phyloP scores from a whole-genome alignment of 73 alveolate genomes.

The Paramecium tetraurelia region DNA sequence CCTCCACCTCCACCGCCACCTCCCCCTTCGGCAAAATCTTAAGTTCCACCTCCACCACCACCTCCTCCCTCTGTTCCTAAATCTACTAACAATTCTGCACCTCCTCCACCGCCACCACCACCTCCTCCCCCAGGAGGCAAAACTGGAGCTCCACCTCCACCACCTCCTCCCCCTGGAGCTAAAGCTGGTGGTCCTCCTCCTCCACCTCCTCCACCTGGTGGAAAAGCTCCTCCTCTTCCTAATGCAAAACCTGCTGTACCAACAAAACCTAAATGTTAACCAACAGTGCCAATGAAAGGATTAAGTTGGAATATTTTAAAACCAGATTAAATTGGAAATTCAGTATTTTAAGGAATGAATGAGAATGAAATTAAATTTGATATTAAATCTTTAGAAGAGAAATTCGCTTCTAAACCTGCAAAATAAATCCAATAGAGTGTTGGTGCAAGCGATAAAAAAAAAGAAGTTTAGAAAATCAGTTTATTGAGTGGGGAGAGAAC shows the following conservation, averaged over 20 bases:
- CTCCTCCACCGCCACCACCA: slow-evolving; percentile 75
- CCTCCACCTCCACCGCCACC: slow-evolving; percentile 63
- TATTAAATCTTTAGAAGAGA: slow-evolving; percentile 52
- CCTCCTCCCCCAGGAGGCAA: slow-evolving; percentile 39
- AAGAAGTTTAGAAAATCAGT: slow-evolving; percentile 66
- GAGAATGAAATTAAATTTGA: slow-evolving; percentile 72
- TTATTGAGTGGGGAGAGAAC: slow-evolving; percentile 64
- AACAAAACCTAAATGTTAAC: slow-evolving; percentile 67
- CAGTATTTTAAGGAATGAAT: slow-evolving; percentile 74
- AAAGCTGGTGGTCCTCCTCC: slow-evolving; percentile 69
- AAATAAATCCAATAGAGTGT: background rate
- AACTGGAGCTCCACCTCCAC: slow-evolving; percentile 49
- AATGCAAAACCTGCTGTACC: slow-evolving; percentile 17
- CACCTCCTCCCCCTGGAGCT: slow-evolving; percentile 62
- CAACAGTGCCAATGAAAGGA: slow-evolving; percentile 72
- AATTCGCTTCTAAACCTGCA: slow-evolving; percentile 62
- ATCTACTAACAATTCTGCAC: slow-evolving; percentile 62
- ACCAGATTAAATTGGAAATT: slow-evolving; percentile 58
- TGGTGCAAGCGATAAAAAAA: slow-evolving; percentile 43
- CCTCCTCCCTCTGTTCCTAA: slow-evolving; percentile 48
- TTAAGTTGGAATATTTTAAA: slow-evolving; percentile 72
- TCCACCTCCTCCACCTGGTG: slow-evolving; percentile 72
- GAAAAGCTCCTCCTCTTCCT: slow-evolving; percentile 61
- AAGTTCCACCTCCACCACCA: slow-evolving; percentile 57
- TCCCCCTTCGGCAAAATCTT: slow-evolving; percentile 59